Evolutionary conservation across 345 rosid species (phyloP).

Genomic region (Sisymbrium altissimum): DNA sequence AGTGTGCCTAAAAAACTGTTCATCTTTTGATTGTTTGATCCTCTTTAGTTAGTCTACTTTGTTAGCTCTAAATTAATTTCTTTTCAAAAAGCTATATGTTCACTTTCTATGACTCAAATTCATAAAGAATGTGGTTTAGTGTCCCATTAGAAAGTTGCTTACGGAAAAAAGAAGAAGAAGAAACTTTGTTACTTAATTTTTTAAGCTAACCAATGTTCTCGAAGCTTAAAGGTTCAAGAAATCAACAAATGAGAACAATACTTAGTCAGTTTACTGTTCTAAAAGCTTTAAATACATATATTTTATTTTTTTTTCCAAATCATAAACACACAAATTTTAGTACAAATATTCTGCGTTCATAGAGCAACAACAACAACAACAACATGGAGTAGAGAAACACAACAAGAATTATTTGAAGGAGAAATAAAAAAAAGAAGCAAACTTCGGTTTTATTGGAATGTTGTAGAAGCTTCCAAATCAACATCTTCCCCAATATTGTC

Average conservation of each 20-base stretch:
- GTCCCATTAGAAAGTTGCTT: background rate
- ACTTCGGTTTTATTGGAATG: constrained; percentile 15
- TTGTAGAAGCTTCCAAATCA: constrained; percentile 11
- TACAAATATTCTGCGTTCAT: too few species aligned
- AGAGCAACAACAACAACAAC: too few species aligned
- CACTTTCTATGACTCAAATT: background rate
- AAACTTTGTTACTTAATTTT: background rate
- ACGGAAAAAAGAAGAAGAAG: background rate
- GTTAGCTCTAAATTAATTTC: background rate
- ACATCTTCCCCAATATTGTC: background rate
- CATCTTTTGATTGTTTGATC: background rate
- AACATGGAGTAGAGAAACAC: background rate
- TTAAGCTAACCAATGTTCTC: background rate
- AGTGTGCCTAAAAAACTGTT: background rate
- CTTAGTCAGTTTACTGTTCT: background rate
- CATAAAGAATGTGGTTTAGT: background rate
- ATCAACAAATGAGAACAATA: background rate
- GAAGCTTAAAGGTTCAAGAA: background rate
- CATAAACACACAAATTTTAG: constrained; percentile 26
- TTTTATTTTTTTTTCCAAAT: background rate
- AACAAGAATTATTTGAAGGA: background rate
- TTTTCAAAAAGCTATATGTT: background rate
- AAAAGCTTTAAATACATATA: constrained; percentile 2
- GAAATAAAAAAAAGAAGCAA: constrained; percentile 1
- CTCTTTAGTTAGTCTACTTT: background rate